phyloP scores from a whole-genome alignment of 208 protist genomes.

The Crithidia bombi region DNA sequence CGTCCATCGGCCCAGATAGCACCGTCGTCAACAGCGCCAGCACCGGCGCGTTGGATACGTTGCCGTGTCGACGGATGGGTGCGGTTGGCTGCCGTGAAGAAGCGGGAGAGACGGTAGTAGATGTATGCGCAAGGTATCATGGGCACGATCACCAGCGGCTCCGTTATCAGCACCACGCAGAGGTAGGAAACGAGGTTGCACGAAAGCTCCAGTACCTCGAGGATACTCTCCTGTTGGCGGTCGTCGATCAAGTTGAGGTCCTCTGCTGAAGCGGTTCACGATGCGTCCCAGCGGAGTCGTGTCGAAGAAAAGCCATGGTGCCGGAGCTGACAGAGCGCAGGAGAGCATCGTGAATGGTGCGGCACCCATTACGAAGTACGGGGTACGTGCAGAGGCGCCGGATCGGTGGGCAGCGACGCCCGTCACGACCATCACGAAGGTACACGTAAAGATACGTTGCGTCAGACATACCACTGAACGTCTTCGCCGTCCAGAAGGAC shows the following conservation, averaged over 20 bases:
- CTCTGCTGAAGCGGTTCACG: slow-evolving; percentile 83
- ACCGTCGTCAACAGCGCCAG: slow-evolving; percentile 87
- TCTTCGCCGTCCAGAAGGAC: slow-evolving; percentile 56
- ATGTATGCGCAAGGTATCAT: slow-evolving; percentile 58
- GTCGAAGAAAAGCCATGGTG: slow-evolving; percentile 93
- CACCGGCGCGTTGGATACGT: slow-evolving; percentile 77
- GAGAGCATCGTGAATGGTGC: slow-evolving; percentile 43
- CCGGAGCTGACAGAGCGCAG: slow-evolving; percentile 49
- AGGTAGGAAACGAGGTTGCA: slow-evolving; percentile 48
- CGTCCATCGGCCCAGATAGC: slow-evolving; percentile 34
- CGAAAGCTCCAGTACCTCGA: slow-evolving; percentile 41
- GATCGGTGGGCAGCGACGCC: slow-evolving; percentile 27
- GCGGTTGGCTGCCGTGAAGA: slow-evolving; percentile 69
- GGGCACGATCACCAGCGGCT: slow-evolving; percentile 49
- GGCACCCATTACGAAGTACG: slow-evolving; percentile 33
- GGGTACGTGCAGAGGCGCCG: slow-evolving; percentile 34
- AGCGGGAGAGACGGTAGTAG: slow-evolving; percentile 65
- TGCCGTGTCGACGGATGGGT: slow-evolving; percentile 70
- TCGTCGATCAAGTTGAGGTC: slow-evolving; percentile 71
- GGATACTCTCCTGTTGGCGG: slow-evolving; percentile 32
- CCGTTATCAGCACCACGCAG: slow-evolving; percentile 43
- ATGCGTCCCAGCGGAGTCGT: slow-evolving; percentile 90
- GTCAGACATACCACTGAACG: not conserved
- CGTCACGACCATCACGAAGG: slow-evolving; percentile 24
- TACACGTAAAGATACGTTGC: slow-evolving; percentile 34